phyloP scores from a whole-genome alignment of 176 grass and related monocot species.

The Triticum urartu region DNA sequence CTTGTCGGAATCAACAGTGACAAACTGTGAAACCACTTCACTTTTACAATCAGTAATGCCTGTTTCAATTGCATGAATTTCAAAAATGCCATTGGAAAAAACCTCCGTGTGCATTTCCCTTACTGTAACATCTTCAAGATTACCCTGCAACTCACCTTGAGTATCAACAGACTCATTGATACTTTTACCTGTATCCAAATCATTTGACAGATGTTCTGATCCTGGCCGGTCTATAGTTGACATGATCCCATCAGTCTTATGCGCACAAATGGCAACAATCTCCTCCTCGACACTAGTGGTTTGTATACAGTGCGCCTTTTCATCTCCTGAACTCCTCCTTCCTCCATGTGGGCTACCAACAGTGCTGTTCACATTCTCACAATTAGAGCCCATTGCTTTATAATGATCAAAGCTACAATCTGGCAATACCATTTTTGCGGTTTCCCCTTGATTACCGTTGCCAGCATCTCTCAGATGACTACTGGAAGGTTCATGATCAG shows the following conservation, averaged over 20 bases:
- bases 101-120: constrained; percentile 29
- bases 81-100: constrained; percentile 39
- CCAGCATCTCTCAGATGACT: constrained; percentile 23
- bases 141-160: constrained; percentile 15
- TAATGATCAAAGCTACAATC: constrained; percentile 26
- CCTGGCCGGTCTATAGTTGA: constrained; percentile 20
- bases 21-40: constrained; percentile 29
- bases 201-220: constrained; percentile 31
- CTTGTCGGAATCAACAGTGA: constrained; percentile 27
- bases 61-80: constrained; percentile 35
- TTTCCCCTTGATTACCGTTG: constrained; percentile 25
- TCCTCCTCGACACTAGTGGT: constrained; percentile 42
- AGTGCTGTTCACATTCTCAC: constrained; percentile 24
- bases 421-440: neutral
- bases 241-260: constrained; percentile 17
- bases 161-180: constrained; percentile 18
- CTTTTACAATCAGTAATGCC: constrained; percentile 22
- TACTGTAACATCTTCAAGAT: constrained; percentile 22
- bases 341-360: neutral
- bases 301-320: constrained; percentile 18
- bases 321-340: constrained; percentile 36
- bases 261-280: constrained; percentile 35
- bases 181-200: constrained; percentile 10
- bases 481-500: constrained; percentile 35
- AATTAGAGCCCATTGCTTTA: constrained; percentile 30